Evolutionary conservation across 1,284 basidiomycete genomes (phyloP), one percentile per base, ranked within the genome.

Genomic region (Fomitopsis palustris): DNA sequence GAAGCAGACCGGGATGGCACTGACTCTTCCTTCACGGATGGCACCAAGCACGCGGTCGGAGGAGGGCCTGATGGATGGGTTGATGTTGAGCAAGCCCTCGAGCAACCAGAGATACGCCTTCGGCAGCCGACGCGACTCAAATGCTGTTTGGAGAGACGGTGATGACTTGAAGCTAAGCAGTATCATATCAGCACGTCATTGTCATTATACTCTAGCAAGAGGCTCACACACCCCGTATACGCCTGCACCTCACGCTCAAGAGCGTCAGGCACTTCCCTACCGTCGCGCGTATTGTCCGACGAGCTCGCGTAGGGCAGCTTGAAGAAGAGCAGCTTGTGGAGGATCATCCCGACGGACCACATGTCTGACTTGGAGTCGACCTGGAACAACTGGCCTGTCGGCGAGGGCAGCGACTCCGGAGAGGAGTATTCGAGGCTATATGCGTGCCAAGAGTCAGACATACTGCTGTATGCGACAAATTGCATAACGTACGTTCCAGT

Each of bases 251-350:
- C 92, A 21, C 76, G 77, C 64, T 93, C 87, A 33, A 98, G 75
- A 41, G 72, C 72, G 49, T 82, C 79, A 73, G 92, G 77, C 64
- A 88, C 87, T 16, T 84, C 84, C 3, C 65, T 76, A 61, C 85
- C 88, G 23, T 77, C 78, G 53, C 71, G 68, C 21, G 78, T 79
- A 21, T 78, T 79, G 57, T 82, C 79, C 3, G 81, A 76, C 0
- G 89, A 86, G 63, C 89, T 84, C 21, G 77, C 79, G 67, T 93
- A 96, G 0, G 93, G 93, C 21, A 94, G 72, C 33, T 83, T 82
- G 74, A 98, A 93, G 75, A 96, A 98, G 1, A 96, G 75, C 60
- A 97, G 81, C 69, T 94, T 94, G 77, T 97, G 87, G 12, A 98
- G 78, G 45, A 98, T 90, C 90, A 98, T 94, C 19, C 95, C 95